Conservation (phyloP, 768 basidiomycete genomes). For the Mycena latifolia region DNA sequence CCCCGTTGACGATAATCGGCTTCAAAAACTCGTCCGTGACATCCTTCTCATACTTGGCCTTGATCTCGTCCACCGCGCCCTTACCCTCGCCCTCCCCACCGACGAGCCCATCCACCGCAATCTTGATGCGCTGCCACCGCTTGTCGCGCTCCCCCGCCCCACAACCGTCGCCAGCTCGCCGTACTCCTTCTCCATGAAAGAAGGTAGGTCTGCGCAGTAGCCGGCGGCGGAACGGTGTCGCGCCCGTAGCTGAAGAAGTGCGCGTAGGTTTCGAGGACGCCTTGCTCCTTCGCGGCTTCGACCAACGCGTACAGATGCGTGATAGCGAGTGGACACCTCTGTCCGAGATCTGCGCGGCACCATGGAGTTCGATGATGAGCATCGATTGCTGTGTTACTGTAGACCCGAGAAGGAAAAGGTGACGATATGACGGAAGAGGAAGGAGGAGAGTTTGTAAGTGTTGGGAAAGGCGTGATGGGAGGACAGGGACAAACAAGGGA, state of each 20-base stretch:
- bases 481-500: too few relatives aligned
- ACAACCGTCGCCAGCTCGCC: constrained; percentile 89
- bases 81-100: constrained; percentile 71
- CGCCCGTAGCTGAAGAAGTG: constrained; percentile 97
- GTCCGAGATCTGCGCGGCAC: constrained; percentile 92
- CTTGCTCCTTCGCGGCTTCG: constrained; percentile 88
- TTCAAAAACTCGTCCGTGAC: constrained; percentile 97
- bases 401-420: too few relatives aligned
- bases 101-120: constrained; percentile 89
- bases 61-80: constrained; percentile 74
- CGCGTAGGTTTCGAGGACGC: constrained; percentile 87
- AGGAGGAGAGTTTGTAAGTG: too few relatives aligned
- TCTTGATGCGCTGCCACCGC: constrained; percentile 94
- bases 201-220: constrained; percentile 82
- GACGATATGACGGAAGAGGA: too few relatives aligned
- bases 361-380: too few relatives aligned
- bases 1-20: constrained; percentile 90
- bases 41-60: constrained; percentile 85
- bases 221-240: constrained; percentile 87
- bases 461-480: too few relatives aligned
- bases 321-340: constrained; percentile 96
- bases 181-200: constrained; percentile 79
- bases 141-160: constrained; percentile 98
- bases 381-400: too few relatives aligned
- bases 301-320: constrained; percentile 90